Evolutionary conservation across 2,329 filamentous ascomycete genomes (phyloP).

Genomic region (Paradendryphiella salina): DNA sequence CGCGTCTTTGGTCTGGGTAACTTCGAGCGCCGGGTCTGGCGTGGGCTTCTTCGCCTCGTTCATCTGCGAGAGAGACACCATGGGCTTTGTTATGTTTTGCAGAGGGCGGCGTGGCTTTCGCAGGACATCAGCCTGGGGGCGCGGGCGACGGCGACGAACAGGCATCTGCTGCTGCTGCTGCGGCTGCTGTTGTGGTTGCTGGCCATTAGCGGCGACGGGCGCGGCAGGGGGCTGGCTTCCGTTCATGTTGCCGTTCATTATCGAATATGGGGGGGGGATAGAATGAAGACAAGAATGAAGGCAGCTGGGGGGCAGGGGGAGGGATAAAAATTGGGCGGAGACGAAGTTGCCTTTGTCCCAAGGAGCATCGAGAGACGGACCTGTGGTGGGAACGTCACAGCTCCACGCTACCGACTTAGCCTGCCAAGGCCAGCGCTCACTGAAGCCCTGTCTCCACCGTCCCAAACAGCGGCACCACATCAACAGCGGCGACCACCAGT

Average conservation of each 20-base stretch:
- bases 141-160: constrained; percentile 38
- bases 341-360: constrained; percentile 13
- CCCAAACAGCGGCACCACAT: constrained; percentile 13
- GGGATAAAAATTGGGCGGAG: constrained; percentile 10
- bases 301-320: constrained; percentile 33
- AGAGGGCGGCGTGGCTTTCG: constrained; percentile 41
- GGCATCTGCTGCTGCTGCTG: constrained; percentile 21
- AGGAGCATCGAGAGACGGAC: constrained; percentile 5
- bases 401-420: constrained; percentile 15
- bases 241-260: constrained; percentile 31
- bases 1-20: constrained; percentile 23
- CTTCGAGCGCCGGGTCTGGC: constrained; percentile 13
- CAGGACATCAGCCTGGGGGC: constrained; percentile 45
- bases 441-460: constrained; percentile 9
- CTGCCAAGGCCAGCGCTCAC: constrained; percentile 8
- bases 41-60: constrained; percentile 30
- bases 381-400: constrained; percentile 19
- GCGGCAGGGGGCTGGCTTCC: constrained; percentile 22
- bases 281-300: constrained; percentile 29
- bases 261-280: background rate
- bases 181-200: constrained; percentile 11
- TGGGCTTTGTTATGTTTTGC: constrained; percentile 38
- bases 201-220: constrained; percentile 42
- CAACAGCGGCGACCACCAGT: background rate
- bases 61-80: constrained; percentile 42